Evolutionary conservation across 2,329 filamentous ascomycete genomes (phyloP), one percentile per base, ranked within the genome.

Genomic region (Fusarium xylarioides): DNA sequence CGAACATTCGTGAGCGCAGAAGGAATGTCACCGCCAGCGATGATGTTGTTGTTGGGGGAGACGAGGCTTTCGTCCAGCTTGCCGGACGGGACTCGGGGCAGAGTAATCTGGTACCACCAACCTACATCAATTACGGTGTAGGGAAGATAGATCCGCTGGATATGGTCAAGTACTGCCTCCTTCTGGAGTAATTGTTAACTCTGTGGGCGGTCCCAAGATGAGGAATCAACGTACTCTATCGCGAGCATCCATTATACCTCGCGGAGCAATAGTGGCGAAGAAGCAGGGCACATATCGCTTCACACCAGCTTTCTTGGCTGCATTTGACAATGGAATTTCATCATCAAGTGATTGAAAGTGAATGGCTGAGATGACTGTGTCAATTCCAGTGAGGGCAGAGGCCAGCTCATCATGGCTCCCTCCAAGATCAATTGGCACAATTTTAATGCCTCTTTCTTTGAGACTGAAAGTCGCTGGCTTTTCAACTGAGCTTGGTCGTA

Each of bases 221-320:
- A 21, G 18, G n/a, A 11, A 2, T 4, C 30, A 8, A n/a, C 44
- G 18, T 44, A 71, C 59, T 8, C 21, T 19, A 38, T 71, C 71
- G 5, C 44, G 44, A 10, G 78, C 26, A 19, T 18, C 21, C 67
- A 80, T 72, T 11, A 79, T 70, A 11, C 84, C 84, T 1, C 83
- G 53, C 11, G 86, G 83, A 3, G 82, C 79, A 21, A 86, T 78
- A 0, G 85, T 84, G n/a, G 82, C 83, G 61, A 86, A 89, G 61
- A 82, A 83, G 72, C 84, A 86, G 5, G 87, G 87, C 35, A 89
- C 82, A 70, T 88, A 89, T 47, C 88, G 83, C 68, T 83, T 81
- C 15, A 89, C 84, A 1, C 86, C 85, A 7, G 84, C 85, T 52
- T 80, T 80, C 70, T 87, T 86, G 4, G 85, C 83, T 5, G 87